Evolutionary conservation across 768 basidiomycete genomes (phyloP).

Genomic region (Mycena metata): DNA sequence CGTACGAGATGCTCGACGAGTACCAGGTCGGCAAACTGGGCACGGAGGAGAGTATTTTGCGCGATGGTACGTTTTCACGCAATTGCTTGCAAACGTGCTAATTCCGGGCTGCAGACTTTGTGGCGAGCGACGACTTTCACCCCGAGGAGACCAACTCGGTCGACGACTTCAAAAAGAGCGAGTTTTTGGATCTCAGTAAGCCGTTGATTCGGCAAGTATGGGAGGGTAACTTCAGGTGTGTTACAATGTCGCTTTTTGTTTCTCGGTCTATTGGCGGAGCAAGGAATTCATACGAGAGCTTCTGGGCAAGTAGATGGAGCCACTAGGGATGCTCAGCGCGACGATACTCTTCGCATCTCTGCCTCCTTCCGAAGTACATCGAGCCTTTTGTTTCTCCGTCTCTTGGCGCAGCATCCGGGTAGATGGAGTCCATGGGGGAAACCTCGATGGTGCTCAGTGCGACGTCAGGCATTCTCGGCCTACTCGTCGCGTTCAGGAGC

Average conservation of each 20-base stretch:
- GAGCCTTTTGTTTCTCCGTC: no score
- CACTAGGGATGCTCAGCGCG: no score
- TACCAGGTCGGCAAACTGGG: slow-evolving; percentile 89
- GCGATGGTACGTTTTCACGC: slow-evolving; percentile 71
- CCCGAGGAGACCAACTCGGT: slow-evolving; percentile 89
- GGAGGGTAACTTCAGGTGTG: slow-evolving; percentile 85
- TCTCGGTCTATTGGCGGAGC: no score
- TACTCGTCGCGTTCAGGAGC: no score
- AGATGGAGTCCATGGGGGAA: no score
- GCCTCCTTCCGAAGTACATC: no score
- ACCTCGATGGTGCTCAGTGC: no score
- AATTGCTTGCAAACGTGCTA: slow-evolving; percentile 1
- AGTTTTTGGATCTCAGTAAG: slow-evolving; percentile 91
- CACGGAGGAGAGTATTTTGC: slow-evolving; percentile 77
- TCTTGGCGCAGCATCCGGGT: no score
- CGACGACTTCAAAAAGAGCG: slow-evolving; percentile 88
- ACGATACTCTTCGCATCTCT: no score
- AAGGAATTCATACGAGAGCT: no score
- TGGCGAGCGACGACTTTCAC: slow-evolving; percentile 89
- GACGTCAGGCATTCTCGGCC: no score
- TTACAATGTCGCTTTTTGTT: slow-evolving; percentile 12
- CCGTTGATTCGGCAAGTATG: slow-evolving; percentile 91
- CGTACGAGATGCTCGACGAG: slow-evolving; percentile 93
- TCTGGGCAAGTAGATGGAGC: no score
- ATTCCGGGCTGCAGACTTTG: slow-evolving; percentile 83